A percentile compares a stretch with the other conserved stretches of the same genome.
phyloP scores from a whole-genome alignment of 371 early-diverging fungal genomes.

The Mucor ambiguus region DNA sequence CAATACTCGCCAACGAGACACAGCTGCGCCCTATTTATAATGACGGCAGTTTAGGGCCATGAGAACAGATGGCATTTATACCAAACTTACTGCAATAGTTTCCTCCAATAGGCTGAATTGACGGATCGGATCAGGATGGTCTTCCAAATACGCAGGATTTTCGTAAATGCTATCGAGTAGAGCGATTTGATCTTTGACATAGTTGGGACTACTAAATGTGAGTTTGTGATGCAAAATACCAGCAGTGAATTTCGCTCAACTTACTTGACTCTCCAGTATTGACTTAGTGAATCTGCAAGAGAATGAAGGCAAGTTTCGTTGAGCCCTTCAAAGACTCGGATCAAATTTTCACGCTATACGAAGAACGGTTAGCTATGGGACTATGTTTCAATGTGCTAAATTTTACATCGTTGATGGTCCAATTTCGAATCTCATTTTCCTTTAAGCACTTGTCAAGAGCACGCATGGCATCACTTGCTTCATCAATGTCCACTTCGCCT shows the following conservation, averaged over 20 bases:
- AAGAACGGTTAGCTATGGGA: background rate
- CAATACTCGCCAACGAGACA: slow-evolving; percentile 48
- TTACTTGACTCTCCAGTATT: slow-evolving; percentile 52
- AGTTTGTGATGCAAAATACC: background rate
- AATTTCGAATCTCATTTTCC: slow-evolving; percentile 46
- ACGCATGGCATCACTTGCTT: slow-evolving; percentile 54
- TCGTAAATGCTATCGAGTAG: slow-evolving; percentile 56
- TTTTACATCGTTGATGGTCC: slow-evolving; percentile 59
- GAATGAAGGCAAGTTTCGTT: slow-evolving; percentile 43
- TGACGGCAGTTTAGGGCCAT: background rate
- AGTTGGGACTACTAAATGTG: slow-evolving; percentile 32
- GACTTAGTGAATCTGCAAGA: slow-evolving; percentile 41
- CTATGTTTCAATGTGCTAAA: too few relatives aligned
- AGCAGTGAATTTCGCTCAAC: background rate
- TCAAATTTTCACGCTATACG: slow-evolving; percentile 42
- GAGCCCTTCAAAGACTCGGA: slow-evolving; percentile 48
- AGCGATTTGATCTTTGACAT: slow-evolving; percentile 41
- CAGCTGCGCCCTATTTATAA: slow-evolving; percentile 47
- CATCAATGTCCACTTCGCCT: slow-evolving; percentile 40
- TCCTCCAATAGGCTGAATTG: slow-evolving; percentile 44
- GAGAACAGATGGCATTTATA: background rate
- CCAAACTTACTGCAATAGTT: slow-evolving; percentile 44
- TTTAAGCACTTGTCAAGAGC: slow-evolving; percentile 50
- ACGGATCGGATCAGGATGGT: slow-evolving; percentile 42
- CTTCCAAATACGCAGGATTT: slow-evolving; percentile 48